phyloP scores from a whole-genome alignment of 257 asterid species.

The Solanum ahanhuiri region DNA sequence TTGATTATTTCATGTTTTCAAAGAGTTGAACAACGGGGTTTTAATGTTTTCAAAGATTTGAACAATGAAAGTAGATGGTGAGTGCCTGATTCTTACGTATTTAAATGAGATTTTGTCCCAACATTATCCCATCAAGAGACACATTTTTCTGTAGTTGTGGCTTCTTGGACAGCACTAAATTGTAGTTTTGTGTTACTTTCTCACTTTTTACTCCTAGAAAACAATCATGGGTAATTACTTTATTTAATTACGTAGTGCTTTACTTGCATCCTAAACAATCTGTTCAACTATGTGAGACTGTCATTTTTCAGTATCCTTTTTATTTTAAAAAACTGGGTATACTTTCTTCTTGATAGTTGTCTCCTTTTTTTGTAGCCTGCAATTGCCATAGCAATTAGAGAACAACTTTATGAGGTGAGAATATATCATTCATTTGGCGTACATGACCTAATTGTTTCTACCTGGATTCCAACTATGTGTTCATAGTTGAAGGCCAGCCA shows the following conservation, averaged over 20 bases:
- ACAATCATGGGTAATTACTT: background rate
- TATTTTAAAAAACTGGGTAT: background rate
- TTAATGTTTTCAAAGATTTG: background rate
- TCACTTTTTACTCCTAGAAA: background rate
- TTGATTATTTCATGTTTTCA: background rate
- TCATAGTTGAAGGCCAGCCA: background rate
- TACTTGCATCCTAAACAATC: background rate
- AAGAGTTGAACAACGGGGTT: background rate
- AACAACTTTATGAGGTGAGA: constrained; percentile 90
- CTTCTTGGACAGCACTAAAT: background rate
- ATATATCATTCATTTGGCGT: constrained; percentile 1
- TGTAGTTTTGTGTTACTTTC: background rate
- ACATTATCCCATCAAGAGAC: background rate
- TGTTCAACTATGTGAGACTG: background rate
- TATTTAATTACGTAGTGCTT: background rate
- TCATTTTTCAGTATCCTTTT: background rate
- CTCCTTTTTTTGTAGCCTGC: constrained; percentile 66
- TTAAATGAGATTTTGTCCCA: background rate
- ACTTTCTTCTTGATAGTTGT: background rate
- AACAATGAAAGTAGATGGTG: background rate
- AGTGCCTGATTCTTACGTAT: background rate
- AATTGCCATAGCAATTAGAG: constrained; percentile 82
- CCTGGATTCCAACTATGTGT: background rate
- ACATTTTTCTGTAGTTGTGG: background rate
- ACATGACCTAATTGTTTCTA: background rate